Evolutionary conservation across 2,329 filamentous ascomycete genomes (phyloP), one percentile per base, ranked within the genome.

Genomic region (Cytospora schulzeri): DNA sequence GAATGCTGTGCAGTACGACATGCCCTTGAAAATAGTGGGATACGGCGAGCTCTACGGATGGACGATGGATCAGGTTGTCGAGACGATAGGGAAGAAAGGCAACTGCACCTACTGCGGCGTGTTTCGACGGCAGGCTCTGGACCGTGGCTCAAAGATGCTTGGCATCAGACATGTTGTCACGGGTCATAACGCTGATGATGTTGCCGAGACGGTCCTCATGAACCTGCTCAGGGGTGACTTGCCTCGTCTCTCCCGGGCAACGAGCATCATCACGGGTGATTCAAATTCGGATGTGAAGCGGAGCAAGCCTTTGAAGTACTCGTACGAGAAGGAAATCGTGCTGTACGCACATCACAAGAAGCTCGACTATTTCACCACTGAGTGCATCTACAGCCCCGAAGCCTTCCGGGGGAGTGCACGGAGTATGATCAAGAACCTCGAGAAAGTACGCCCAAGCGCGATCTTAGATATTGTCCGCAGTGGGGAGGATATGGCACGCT

Each of bases 51-150:
- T 99, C 12, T 99, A 99, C 75, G 95, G 94, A 11, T 99, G 95
- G 95, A 97, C 93, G 1, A 99, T 99, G 95, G 95, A 99, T 73
- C 92, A 98, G 73, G 95, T 99, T 12, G 96, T 99, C 4, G 91
- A 93, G 72, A 92, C 94, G 56, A 91, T 99, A 58, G 95, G 95
- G 17, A 98, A 97, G 80, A 98, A 97, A 77, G 93, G 94, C 33
- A 99, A 99, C 77, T 99, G 95, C 83, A 99, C 96, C 33, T 99
- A 99, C 73, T 99, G 95, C 73, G 95, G 95, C 17, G 95, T 99
- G 22, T 99, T 99, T 74, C 85, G 95, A 61, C 85, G 96, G 65
- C 95, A 99, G 79, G 95, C 95, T 1, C 83, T 99, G 38, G 95
- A 99, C 75, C 88, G 95, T 11, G 95, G 95, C 22, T 93, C 95